These are phyloP conservation scores for Argentina anserina DNA, from an alignment of 306 rosid genomes.

Conservation along the genomic window DNA sequence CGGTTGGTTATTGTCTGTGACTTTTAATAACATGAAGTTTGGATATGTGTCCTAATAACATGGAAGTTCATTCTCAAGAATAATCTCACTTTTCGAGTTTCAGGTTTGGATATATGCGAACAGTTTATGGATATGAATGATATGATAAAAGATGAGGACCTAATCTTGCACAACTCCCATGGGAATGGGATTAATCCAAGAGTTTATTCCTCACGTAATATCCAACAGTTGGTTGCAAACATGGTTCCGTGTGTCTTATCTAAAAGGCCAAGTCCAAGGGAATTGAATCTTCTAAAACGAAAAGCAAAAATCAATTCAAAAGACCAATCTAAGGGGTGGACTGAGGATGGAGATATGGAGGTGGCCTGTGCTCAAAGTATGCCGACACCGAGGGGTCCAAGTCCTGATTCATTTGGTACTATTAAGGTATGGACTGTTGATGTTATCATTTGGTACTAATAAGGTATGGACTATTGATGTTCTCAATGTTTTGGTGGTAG, in stretches of 20 bases:
- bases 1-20: too few species aligned
- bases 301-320: constrained; percentile 86
- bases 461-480: constrained; percentile 49
- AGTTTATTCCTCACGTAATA: constrained; percentile 71
- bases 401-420: constrained; percentile 51
- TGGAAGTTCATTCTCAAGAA: constrained; percentile 17
- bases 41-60: constrained; percentile 1
- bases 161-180: constrained; percentile 57
- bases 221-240: constrained; percentile 80
- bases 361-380: constrained; percentile 46
- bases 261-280: constrained; percentile 92
- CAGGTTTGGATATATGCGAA: constrained; percentile 92
- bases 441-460: constrained; percentile 33
- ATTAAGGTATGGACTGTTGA: constrained; percentile 52
- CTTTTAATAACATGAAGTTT: too few species aligned
- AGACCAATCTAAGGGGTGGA: constrained; percentile 81
- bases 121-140: constrained; percentile 96
- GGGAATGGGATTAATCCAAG: constrained; percentile 62
- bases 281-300: constrained; percentile 83
- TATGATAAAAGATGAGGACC: constrained; percentile 96
- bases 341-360: constrained; percentile 76
- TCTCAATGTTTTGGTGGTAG: constrained; percentile 2
- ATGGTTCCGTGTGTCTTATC: constrained; percentile 88
- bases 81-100: constrained; percentile 26
- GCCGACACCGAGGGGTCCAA: constrained; percentile 39